Base-by-base conservation (phyloP, 257 asterid species). In the Fraxinus cuspidata region DNA sequence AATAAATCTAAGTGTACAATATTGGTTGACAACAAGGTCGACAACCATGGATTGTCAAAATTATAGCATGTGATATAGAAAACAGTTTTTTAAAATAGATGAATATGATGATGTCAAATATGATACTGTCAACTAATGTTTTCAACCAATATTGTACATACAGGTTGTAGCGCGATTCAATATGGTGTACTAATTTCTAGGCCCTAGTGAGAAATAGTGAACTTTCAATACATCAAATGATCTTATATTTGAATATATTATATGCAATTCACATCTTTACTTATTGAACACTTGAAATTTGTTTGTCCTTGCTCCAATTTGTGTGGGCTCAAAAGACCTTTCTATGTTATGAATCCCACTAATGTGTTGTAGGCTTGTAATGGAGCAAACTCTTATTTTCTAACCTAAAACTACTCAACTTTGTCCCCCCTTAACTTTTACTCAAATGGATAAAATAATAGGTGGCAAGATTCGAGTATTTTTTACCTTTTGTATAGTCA, bases 341-440 rank as follows among this genome's bases (percentile, higher is more conserved):
- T 63, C 15, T 25, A 8, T 63, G 5, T 25, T 15, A 63, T 25
- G 69, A 18, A 3, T 19, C 34, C 79, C 79, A 75, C 81, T 76
- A 72, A 66, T 78, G 77, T 65, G 80, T 49, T 86, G 87, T 81
- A 78, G 83, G 82, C 84, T 83, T 78, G 82, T 25, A 66, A 40
- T 58, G 82, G 82, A 78, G 74, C 85, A 83, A 79, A 21, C 70
- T 76, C 84, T 80, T 80, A 74, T 79, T 70, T 32, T 76, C 70
- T 49, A 51, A 47, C 77, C 79, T 35, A 15, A 23, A 79, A 29
- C 72, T 56, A 10, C 74, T 74, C 77, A 74, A 58, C 58, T 74
- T 73, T 72, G 78, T 64, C 34, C 75, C 81, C 79, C 79, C 44
- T n/a, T 66, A 47, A 21, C 69, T 67, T 42, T 31, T 29, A 23